Conservation (phyloP, 2,329 filamentous ascomycete species). For the Pseudogymnoascus sp. region DNA sequence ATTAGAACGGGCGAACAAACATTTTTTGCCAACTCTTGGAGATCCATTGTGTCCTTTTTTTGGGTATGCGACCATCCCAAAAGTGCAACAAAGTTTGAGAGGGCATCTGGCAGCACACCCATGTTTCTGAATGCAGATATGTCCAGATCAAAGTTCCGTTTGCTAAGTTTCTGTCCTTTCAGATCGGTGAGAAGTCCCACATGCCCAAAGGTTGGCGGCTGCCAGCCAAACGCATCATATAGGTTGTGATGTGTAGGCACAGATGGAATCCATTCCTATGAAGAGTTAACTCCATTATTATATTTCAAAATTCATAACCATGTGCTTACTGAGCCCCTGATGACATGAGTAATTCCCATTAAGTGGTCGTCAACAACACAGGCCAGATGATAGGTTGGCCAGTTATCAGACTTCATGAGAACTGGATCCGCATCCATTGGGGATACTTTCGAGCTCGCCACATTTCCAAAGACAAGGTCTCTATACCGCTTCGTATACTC, state of each 20-base stretch:
- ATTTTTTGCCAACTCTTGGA: slow-evolving; percentile 62
- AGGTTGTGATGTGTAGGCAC: slow-evolving; percentile 71
- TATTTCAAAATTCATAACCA: neutral
- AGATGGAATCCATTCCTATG: slow-evolving; percentile 86
- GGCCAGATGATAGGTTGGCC: slow-evolving; percentile 92
- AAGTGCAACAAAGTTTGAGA: slow-evolving; percentile 78
- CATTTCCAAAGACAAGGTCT: slow-evolving; percentile 72
- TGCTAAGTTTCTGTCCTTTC: slow-evolving; percentile 73
- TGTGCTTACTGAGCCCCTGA: slow-evolving; percentile 65
- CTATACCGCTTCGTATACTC: slow-evolving; percentile 54
- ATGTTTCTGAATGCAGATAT: slow-evolving; percentile 48
- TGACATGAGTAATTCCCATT: slow-evolving; percentile 94
- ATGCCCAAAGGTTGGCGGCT: slow-evolving; percentile 67
- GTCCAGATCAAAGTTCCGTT: slow-evolving; percentile 63
- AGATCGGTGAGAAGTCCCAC: slow-evolving; percentile 65
- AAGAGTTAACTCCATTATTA: neutral
- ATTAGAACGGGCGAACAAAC: slow-evolving; percentile 36
- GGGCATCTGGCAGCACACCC: slow-evolving; percentile 53
- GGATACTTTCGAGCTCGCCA: slow-evolving; percentile 24
- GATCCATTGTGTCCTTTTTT: slow-evolving; percentile 60
- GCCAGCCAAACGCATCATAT: slow-evolving; percentile 73
- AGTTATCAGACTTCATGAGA: slow-evolving; percentile 82
- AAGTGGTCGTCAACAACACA: slow-evolving; percentile 94
- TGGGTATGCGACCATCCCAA: slow-evolving; percentile 71
- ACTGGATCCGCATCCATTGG: slow-evolving; percentile 69